A percentile compares a stretch with the other conserved stretches of the same genome.
phyloP scores from a whole-genome alignment of 441 rosid species.

The Codiaeum variegatum region DNA sequence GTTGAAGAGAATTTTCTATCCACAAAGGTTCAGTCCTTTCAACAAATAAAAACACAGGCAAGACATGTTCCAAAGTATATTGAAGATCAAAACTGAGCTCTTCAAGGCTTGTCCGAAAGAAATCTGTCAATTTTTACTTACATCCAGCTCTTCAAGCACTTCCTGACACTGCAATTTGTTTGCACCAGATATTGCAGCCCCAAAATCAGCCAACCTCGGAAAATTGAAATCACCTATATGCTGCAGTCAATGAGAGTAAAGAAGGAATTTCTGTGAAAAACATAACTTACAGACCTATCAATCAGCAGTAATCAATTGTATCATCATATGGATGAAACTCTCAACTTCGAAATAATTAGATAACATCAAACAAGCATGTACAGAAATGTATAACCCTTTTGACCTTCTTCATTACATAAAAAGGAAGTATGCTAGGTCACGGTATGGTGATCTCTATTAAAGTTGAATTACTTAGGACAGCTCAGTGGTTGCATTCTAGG shows the following conservation, averaged over 20 bases:
- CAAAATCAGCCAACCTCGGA: constrained; percentile 92
- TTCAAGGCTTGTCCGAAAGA: constrained; percentile 12
- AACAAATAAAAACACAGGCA: neutral
- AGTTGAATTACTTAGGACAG: neutral
- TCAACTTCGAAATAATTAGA: neutral
- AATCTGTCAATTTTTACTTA: constrained; percentile 35
- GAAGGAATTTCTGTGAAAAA: constrained; percentile 7
- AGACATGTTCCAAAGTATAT: constrained; percentile 10
- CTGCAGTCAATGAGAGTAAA: constrained; percentile 42
- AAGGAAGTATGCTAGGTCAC: neutral
- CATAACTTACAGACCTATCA: constrained; percentile 6
- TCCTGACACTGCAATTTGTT: constrained; percentile 80
- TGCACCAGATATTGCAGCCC: constrained; percentile 97
- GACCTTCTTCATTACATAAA: neutral
- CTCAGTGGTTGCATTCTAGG: neutral
- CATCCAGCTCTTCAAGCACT: constrained; percentile 99
- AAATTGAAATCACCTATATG: constrained; percentile 92
- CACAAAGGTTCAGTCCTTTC: neutral
- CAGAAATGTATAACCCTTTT: neutral
- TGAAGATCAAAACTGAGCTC: constrained; percentile 4
- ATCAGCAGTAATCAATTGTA: neutral
- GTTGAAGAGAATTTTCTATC: neutral
- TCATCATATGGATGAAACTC: neutral
- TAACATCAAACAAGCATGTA: neutral
- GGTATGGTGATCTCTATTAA: neutral